These are phyloP conservation scores for Backusella tuberculispora DNA, from an alignment of 192 early-diverging fungal species.

Conservation along the genomic window DNA sequence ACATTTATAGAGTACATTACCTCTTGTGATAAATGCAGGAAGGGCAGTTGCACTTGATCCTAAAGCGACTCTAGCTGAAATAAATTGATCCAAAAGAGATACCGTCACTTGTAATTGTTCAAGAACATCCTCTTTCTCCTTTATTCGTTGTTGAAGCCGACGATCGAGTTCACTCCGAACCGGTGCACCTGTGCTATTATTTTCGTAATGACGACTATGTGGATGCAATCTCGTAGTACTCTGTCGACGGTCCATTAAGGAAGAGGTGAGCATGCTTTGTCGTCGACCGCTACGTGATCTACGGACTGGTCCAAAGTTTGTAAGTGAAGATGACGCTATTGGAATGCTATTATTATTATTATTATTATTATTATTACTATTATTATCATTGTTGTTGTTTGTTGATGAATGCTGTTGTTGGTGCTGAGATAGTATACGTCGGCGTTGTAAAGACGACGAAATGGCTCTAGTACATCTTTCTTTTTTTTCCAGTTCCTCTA, in stretches of 20 bases:
- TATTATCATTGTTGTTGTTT: not conserved
- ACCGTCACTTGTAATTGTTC: constrained; percentile 27
- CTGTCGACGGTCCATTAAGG: not conserved
- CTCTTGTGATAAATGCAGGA: constrained; percentile 26
- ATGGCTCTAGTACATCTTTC: not conserved
- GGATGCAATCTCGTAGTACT: not conserved
- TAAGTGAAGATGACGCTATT: not conserved
- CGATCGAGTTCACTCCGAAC: constrained; percentile 25
- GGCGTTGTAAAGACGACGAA: not conserved
- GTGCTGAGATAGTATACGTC: not conserved
- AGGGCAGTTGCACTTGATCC: constrained; percentile 10
- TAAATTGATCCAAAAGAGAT: constrained; percentile 27
- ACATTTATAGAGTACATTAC: not conserved
- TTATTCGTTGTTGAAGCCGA: constrained; percentile 14
- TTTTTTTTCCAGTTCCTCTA: not conserved
- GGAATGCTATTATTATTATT: not conserved
- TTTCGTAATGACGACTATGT: too few species aligned
- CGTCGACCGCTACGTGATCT: constrained; percentile 4
- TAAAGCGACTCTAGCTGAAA: constrained; percentile 19
- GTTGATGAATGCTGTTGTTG: not conserved
- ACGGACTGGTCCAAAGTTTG: not conserved
- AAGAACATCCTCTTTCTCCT: constrained; percentile 28
- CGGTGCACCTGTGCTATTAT: not conserved
- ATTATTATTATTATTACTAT: not conserved
- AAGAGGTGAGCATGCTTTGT: constrained; percentile 23